Conservation (phyloP, 2,329 filamentous ascomycete genomes). For the Fonsecaea pedrosoi region DNA sequence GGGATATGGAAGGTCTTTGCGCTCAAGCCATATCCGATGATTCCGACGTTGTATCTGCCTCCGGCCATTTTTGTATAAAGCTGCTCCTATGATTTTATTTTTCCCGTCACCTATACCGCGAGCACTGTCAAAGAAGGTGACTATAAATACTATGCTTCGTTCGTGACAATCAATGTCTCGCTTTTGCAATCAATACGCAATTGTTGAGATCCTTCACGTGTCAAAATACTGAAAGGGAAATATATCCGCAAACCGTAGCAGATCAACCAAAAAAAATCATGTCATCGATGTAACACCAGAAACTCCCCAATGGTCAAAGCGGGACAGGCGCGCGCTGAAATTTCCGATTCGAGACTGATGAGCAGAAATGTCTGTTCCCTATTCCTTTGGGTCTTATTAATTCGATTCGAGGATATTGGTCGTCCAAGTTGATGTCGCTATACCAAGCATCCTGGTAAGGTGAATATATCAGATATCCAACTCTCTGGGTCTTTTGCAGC, state of each 20-base stretch:
- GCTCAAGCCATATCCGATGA: constrained; percentile 67
- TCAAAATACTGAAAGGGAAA: constrained; percentile 3
- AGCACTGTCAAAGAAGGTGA: background rate
- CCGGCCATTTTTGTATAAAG: constrained; percentile 45
- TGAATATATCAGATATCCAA: background rate
- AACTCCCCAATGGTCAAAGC: background rate
- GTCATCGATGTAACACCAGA: constrained; percentile 1
- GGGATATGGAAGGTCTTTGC: constrained; percentile 87
- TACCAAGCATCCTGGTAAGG: background rate
- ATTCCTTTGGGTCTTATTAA: background rate
- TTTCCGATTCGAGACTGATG: background rate
- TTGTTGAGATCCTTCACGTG: background rate
- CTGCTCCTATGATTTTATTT: background rate
- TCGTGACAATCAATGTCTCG: background rate
- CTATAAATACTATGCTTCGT: background rate
- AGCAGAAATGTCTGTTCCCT: background rate
- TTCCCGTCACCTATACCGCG: background rate
- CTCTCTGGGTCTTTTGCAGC: background rate
- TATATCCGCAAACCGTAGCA: background rate
- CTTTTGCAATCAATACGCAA: background rate
- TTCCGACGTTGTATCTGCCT: constrained; percentile 61
- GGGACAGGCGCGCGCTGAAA: background rate
- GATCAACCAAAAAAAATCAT: background rate
- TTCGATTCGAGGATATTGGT: background rate
- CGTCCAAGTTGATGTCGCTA: background rate